phyloP scores from a whole-genome alignment of 139 green algal species.

The Zygnema cylindricum region DNA sequence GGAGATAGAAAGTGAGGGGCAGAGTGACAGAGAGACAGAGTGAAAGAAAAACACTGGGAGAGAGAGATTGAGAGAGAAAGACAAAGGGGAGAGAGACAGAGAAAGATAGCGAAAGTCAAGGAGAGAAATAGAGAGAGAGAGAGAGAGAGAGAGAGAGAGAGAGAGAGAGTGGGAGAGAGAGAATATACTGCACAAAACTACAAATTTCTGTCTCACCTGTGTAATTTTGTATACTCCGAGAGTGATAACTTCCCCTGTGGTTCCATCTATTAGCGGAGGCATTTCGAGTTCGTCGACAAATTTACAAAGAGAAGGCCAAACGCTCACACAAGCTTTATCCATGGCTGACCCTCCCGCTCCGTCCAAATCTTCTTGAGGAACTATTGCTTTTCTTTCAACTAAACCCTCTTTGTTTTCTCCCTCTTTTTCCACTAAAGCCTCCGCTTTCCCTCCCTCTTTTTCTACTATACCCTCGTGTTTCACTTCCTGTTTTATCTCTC shows the following conservation, averaged over 20 bases:
- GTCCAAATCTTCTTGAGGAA: background rate
- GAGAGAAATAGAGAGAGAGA: no score
- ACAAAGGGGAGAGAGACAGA: background rate
- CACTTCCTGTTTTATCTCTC: background rate
- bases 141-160: no score
- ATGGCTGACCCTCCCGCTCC: background rate
- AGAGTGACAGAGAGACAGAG: background rate
- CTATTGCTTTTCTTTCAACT: background rate
- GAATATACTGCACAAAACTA: no score
- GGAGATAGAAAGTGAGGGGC: background rate
- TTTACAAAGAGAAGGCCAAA: background rate
- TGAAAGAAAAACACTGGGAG: background rate
- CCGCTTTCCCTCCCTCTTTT: background rate
- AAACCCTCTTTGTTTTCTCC: background rate
- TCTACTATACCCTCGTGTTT: background rate
- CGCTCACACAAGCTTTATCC: background rate
- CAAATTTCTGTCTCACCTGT: constrained; percentile 28
- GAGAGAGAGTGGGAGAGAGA: no score
- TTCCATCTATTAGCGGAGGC: background rate
- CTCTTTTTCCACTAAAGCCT: background rate
- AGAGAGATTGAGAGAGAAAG: background rate
- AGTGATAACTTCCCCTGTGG: constrained; percentile 6
- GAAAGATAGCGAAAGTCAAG: background rate
- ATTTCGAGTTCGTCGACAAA: background rate
- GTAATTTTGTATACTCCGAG: constrained; percentile 15